A percentile compares a stretch with the other conserved stretches of the same genome.
Evolutionary conservation across 2,329 filamentous ascomycete species (phyloP).

Genomic region (Sporothrix pallida): DNA sequence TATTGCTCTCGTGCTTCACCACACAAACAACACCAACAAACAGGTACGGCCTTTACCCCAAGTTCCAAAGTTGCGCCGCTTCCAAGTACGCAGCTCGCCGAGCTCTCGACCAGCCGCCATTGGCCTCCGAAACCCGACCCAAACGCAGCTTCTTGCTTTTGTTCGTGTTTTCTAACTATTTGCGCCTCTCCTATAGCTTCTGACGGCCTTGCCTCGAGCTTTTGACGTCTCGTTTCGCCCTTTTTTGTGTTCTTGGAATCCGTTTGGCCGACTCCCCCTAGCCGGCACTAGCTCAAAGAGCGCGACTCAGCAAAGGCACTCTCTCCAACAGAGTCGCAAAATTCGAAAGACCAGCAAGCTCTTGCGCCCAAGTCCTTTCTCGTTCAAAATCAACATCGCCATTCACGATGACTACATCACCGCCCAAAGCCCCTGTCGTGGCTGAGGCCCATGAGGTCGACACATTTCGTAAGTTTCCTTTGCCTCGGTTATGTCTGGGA

Average conservation of each 20-base stretch:
- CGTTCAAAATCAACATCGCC: constrained; percentile 13
- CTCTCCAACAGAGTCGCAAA: constrained; percentile 18
- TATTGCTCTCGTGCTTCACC: constrained; percentile 25
- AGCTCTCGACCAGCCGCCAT: background rate
- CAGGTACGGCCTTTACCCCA: constrained; percentile 1
- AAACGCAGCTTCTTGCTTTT: background rate
- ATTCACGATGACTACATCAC: constrained; percentile 51
- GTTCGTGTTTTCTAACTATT: background rate
- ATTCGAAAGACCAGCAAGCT: background rate
- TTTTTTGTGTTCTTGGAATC: background rate
- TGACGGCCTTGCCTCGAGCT: constrained; percentile 1
- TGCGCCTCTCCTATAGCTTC: constrained; percentile 19
- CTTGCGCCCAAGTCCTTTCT: background rate
- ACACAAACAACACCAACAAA: background rate
- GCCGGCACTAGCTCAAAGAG: constrained; percentile 27
- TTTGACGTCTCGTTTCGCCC: constrained; percentile 9
- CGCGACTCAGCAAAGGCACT: constrained; percentile 20
- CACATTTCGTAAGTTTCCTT: constrained; percentile 65
- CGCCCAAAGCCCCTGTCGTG: constrained; percentile 63
- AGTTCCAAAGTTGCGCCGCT: background rate
- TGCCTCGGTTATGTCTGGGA: constrained; percentile 29
- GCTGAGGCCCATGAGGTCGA: constrained; percentile 77
- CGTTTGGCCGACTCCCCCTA: constrained; percentile 6
- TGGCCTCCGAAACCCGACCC: background rate
- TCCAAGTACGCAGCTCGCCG: background rate